Evolutionary conservation across 2,329 filamentous ascomycete genomes (phyloP).

Genomic region (Coniochaeta sp.): DNA sequence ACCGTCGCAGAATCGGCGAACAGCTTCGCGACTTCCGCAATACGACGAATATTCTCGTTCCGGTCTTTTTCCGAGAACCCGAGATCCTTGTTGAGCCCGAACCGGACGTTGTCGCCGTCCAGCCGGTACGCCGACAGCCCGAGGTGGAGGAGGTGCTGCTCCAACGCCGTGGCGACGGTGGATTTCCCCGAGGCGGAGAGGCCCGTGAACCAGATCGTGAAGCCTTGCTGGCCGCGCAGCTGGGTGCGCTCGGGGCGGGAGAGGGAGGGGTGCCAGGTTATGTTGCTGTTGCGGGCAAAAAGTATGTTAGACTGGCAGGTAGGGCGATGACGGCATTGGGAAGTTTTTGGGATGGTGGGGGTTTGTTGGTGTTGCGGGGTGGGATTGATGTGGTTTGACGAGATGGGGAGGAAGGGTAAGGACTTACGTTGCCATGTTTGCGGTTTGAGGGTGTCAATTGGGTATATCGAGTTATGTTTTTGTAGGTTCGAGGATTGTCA

Average conservation of each 20-base stretch:
- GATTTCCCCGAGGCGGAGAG: conserved; percentile 96
- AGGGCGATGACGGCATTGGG: not conserved
- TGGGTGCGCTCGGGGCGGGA: conserved; percentile 69
- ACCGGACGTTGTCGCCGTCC: conserved; percentile 97
- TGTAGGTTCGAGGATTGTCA: not conserved
- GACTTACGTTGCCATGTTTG: not conserved
- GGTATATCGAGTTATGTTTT: not conserved
- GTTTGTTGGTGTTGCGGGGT: no score
- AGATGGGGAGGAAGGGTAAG: not conserved
- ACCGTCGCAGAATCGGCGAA: conserved; percentile 87
- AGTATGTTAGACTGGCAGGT: not conserved
- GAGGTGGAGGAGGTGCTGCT: conserved; percentile 90
- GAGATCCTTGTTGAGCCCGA: conserved; percentile 95
- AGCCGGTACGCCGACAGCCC: conserved; percentile 82
- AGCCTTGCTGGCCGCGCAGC: conserved; percentile 75
- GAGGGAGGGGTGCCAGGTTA: conserved; percentile 82
- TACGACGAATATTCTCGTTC: conserved; percentile 96
- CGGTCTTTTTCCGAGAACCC: conserved; percentile 90
- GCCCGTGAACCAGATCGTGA: conserved; percentile 97
- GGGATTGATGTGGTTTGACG: not conserved
- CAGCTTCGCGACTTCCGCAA: conserved; percentile 93
- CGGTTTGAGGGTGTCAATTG: not conserved
- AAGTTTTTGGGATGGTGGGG: not conserved
- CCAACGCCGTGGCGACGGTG: conserved; percentile 90
- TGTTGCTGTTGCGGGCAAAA: conserved; percentile 54